These are phyloP conservation scores for Boletus sp. DNA, from an alignment of 768 basidiomycete species.

Conservation along the genomic window DNA sequence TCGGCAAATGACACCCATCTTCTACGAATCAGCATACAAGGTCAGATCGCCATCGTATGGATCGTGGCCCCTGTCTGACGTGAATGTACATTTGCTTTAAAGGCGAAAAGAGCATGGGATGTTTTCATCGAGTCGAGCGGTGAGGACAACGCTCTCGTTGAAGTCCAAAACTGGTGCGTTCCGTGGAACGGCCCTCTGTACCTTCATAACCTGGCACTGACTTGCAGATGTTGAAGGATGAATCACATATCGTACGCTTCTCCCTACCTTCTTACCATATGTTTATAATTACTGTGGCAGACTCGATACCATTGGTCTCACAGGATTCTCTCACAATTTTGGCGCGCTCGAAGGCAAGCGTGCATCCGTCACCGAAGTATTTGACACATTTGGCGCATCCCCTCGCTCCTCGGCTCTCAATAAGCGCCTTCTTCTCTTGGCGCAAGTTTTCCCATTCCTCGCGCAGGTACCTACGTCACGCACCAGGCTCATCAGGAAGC, in stretches of 20 bases:
- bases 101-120: too few relatives aligned
- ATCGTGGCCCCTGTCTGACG: too few relatives aligned
- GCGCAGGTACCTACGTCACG: conserved; percentile 36
- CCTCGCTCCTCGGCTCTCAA: conserved; percentile 24
- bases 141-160: too few relatives aligned
- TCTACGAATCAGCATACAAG: conserved; percentile 41
- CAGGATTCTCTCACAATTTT: too few relatives aligned
- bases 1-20: conserved; percentile 34
- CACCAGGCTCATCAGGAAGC: conserved; percentile 28
- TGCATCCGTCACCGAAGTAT: conserved; percentile 40
- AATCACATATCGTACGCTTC: too few relatives aligned
- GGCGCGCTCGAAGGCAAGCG: conserved; percentile 28
- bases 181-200: background rate
- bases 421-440: conserved; percentile 36
- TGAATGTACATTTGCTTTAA: too few relatives aligned
- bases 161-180: too few relatives aligned
- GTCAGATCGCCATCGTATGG: conserved; percentile 9
- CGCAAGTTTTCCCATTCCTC: conserved; percentile 37
- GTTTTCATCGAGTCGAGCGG: too few relatives aligned
- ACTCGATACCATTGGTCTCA: too few relatives aligned
- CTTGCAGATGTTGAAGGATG: background rate
- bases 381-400: conserved; percentile 23
- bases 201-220: background rate
- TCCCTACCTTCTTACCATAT: background rate
- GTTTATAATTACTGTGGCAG: background rate